phyloP scores from a whole-genome alignment of 257 asterid genomes.

The Coffea canephora region DNA sequence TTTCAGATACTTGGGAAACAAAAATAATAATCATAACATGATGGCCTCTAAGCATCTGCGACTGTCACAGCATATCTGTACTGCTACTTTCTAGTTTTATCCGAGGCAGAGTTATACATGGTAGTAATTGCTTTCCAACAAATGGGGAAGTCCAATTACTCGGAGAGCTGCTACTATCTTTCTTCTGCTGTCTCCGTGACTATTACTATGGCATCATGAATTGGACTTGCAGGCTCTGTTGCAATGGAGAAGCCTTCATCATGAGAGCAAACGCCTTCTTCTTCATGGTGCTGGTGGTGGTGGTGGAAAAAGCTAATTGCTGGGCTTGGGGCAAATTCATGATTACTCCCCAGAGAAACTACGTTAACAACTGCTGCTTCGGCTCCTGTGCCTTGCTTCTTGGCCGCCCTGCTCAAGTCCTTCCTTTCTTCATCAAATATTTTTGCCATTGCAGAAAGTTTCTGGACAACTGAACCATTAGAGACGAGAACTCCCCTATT shows the following conservation, averaged over 20 bases:
- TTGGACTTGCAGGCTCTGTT: constrained; percentile 32
- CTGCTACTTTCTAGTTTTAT: not conserved
- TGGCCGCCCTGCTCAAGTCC: not conserved
- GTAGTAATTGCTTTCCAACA: too few species aligned
- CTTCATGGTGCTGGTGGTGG: not conserved
- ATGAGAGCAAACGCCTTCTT: constrained; percentile 16
- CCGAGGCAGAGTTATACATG: not conserved
- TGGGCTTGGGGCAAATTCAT: constrained; percentile 17
- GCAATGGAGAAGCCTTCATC: constrained; percentile 30
- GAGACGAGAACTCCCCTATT: constrained; percentile 28
- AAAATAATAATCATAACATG: too few species aligned
- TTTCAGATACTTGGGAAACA: not conserved
- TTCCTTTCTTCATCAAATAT: constrained; percentile 33
- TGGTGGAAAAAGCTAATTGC: constrained; percentile 20
- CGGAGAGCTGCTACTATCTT: not conserved
- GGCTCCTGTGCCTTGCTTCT: not conserved
- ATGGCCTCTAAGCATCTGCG: not conserved
- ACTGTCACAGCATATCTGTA: not conserved
- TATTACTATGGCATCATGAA: constrained; percentile 4
- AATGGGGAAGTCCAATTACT: not conserved
- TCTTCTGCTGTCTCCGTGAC: not conserved
- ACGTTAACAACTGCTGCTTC: not conserved
- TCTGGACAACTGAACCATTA: constrained; percentile 30
- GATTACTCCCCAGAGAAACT: constrained; percentile 4
- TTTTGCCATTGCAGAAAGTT: constrained; percentile 32